A percentile compares a stretch with the other conserved stretches of the same genome.
phyloP scores from a whole-genome alignment of 2,329 filamentous ascomycete genomes.

The Talaromyces sp. region DNA sequence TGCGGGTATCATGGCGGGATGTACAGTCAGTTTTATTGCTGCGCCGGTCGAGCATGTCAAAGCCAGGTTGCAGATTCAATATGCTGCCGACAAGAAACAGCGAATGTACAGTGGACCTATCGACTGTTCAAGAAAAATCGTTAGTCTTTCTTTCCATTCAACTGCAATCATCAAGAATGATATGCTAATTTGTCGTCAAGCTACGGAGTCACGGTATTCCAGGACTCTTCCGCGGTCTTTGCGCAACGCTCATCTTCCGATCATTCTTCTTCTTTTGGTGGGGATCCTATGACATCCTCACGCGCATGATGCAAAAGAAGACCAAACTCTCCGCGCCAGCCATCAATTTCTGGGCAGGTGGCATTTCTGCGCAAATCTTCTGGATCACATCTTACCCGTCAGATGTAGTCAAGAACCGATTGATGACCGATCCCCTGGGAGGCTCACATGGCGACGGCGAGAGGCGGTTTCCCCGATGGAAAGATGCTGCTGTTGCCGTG shows the following conservation, averaged over 20 bases:
- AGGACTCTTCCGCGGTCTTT: conserved; percentile 82
- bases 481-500: conserved; percentile 71
- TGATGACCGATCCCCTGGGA: conserved; percentile 92
- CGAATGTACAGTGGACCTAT: conserved; percentile 82
- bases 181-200: conserved; percentile 24
- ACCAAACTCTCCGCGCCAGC: conserved; percentile 72
- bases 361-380: conserved; percentile 87
- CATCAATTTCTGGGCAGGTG: conserved; percentile 96
- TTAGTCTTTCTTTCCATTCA: conserved; percentile 23
- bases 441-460: conserved; percentile 64
- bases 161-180: neutral
- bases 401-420: conserved; percentile 90
- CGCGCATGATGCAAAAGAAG: conserved; percentile 60
- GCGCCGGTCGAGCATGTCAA: conserved; percentile 95
- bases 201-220: conserved; percentile 63
- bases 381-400: conserved; percentile 90
- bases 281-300: conserved; percentile 88
- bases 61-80: conserved; percentile 90
- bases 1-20: conserved; percentile 81
- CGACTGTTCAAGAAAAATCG: conserved; percentile 69
- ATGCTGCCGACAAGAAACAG: conserved; percentile 72
- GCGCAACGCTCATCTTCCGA: conserved; percentile 81
- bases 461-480: conserved; percentile 70
- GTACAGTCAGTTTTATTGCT: conserved; percentile 87
- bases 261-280: conserved; percentile 98